Evolutionary conservation across 345 rosid species (phyloP), one percentile per base, ranked within the genome.

Genomic region (Mangifera indica): DNA sequence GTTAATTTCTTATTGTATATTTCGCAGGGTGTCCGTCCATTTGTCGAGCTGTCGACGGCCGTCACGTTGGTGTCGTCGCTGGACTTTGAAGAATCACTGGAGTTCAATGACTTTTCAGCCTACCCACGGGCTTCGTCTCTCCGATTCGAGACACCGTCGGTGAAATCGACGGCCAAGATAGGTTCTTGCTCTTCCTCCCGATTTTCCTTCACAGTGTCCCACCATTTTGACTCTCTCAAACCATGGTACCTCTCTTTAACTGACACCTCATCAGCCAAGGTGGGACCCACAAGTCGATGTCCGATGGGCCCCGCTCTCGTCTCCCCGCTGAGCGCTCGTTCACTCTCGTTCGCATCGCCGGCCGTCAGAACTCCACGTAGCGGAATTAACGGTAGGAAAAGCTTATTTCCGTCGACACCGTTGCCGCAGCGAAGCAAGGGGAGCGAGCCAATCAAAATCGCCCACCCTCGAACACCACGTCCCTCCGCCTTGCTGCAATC

Each of bases 191-290:
- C 98, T 40, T 95, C 99, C 34, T 92, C 98, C 49, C 81, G 99
- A 51, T 95, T 95, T 81, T 85, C 96, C 58, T 92, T 95, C 89
- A 89, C 94, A 7, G 99, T 93, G 22, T 82, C 97, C 67, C 96
- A 85, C 60, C 87, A 91, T 78, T 91, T 88, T 66, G 92, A 92
- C 82, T 88, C 96, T 0, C 85, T 92, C 67, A 95, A 95, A 79
- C 99, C 98, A 0, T 95, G 98, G 99, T 75, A 92, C 76, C 94
- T 95, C 21, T 76, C 89, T 5, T 69, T 95, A 73, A 80, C 89
- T 25, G 91, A 89, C 85, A 69, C 91, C 55, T 78, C 97, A 25
- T 49, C 88, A 0, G 67, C 81, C 51, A 83, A 84, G 73, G 82
- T 81, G 10, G 85, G 88, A 10, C 87, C 86, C 22, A 74, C 87